Percentiles rank a stretch among this genome's conserved stretches.
phyloP scores from a whole-genome alignment of 495 filamentous ascomycete species.

The Neurospora sp. region DNA sequence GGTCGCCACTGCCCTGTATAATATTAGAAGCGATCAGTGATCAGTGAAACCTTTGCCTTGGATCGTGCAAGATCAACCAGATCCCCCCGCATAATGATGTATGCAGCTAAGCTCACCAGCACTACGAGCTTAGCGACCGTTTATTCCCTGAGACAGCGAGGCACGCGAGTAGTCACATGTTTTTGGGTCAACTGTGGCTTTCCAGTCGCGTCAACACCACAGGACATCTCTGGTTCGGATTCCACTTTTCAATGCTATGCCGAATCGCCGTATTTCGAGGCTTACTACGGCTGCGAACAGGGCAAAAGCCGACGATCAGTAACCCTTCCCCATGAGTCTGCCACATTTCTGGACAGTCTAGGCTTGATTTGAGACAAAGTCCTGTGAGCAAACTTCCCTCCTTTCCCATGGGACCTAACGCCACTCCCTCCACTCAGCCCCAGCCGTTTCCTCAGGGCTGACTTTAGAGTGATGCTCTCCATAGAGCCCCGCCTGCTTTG shows the following conservation, averaged over 20 bases:
- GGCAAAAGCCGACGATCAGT: neutral
- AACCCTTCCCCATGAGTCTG: neutral
- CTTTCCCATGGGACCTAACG: neutral
- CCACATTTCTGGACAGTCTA: neutral
- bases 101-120: neutral
- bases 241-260: neutral
- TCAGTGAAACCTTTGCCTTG: neutral
- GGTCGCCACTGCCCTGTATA: constrained; percentile 3
- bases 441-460: neutral
- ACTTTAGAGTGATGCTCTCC: neutral
- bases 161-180: neutral
- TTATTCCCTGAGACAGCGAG: constrained; percentile 5
- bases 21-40: constrained; percentile 9
- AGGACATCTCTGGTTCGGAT: neutral
- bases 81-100: neutral
- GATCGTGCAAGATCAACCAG: constrained; percentile 7
- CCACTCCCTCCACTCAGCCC: neutral
- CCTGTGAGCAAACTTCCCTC: neutral
- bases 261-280: neutral
- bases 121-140: constrained; percentile 2
- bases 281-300: neutral
- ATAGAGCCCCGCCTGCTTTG: neutral
- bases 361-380: neutral
- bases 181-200: neutral
- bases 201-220: neutral